Evolutionary conservation across 108 stramenopile species (phyloP).

Genomic region (Hondaea fermentalgiana): DNA sequence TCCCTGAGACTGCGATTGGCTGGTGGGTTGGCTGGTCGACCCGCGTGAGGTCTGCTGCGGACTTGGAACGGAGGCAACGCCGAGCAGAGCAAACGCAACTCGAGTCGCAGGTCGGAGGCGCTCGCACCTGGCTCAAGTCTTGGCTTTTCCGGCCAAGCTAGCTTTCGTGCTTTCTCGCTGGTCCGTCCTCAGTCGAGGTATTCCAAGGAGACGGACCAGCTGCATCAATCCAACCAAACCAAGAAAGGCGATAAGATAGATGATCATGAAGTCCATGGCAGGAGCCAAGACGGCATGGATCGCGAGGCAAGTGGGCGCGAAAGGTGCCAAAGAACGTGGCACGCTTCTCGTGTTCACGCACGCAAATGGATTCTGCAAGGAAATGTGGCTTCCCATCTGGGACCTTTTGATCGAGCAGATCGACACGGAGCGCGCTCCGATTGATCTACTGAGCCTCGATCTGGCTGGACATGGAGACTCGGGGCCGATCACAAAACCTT

Average conservation of each 20-base stretch:
- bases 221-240: no score
- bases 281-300: neutral
- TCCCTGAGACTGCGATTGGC: no score
- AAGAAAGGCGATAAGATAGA: neutral
- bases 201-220: no score
- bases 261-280: neutral
- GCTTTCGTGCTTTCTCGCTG: no score
- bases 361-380: constrained; percentile 15
- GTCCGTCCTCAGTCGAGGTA: no score
- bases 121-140: no score
- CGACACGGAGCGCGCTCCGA: neutral
- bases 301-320: neutral
- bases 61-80: no score
- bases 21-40: no score
- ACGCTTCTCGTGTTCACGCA: neutral
- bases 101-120: no score
- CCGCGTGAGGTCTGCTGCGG: no score
- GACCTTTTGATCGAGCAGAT: neutral
- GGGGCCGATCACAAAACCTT: neutral
- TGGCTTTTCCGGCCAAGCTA: no score
- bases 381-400: neutral
- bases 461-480: neutral
- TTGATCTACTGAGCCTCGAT: neutral
- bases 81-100: no score
- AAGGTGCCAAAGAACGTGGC: neutral